Base-by-base conservation (phyloP, 345 rosid genomes). In the Citropsis articulata region DNA sequence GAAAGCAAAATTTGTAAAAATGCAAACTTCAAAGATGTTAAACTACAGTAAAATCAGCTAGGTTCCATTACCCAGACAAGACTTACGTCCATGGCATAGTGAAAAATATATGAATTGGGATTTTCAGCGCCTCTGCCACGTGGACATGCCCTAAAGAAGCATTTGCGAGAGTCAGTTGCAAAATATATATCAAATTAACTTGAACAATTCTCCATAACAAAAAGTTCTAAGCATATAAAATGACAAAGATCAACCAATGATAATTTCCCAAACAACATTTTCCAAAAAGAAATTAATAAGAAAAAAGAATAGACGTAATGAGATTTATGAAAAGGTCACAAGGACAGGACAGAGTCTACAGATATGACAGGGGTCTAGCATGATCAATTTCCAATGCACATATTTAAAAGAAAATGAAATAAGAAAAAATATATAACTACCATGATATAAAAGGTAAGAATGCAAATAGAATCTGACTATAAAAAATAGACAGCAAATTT, bases 81-180 rank as follows among this genome's bases (percentile, higher is more conserved):
- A 94, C 99, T 94, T 93, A 97, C 99, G 98, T 97, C 99, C 99
- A 97, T 71, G 99, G 99, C 99, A 97, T 97, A 22, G 99, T 97
- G 94, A 97, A 97, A 84, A 97, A 94, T 72, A 97, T 90, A 84
- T 97, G 99, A 84, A 97, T 77, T 0, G 99, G 98, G 83, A 97
- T 70, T 88, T 84, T 91, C 22, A 97, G 86, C 57, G 97, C 90
- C 86, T 97, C 99, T 33, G 99, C 99, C 81, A 97, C 99, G 80
- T 97, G 98, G 27, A 89, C 83, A 83, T 97, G 99, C 81, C 99
- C 99, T 97, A 87, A 31, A 77, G 80, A 83, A 76, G 55, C 42
- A 79, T 79, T 57, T 65, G 9, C 38, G 65, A 79, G 80, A 33
- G 75, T 87, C 77, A 88, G 81, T 50, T 19, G 1, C 25, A 71